These are phyloP conservation scores for Elymus sibiricus DNA, from an alignment of 176 grass and related monocot species.

Conservation along the genomic window DNA sequence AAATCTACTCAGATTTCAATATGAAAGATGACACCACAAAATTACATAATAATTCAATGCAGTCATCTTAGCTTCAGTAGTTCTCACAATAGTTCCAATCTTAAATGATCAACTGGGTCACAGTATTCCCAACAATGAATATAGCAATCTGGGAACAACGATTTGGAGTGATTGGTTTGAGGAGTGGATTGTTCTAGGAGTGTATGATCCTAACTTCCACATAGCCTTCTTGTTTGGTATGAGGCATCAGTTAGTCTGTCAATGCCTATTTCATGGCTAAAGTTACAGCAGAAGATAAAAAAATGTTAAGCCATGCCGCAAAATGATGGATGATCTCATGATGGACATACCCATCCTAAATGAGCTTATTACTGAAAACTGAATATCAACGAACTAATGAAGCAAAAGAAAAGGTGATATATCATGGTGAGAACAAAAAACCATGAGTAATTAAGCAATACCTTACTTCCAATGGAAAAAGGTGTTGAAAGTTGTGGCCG, in stretches of 20 bases:
- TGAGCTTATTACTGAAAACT: constrained; percentile 4
- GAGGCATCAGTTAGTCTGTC: background rate
- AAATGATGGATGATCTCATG: background rate
- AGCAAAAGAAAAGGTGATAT: constrained; percentile 22
- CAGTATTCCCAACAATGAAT: background rate
- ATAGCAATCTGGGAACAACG: background rate
- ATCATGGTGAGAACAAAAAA: constrained; percentile 13
- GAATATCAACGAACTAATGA: background rate
- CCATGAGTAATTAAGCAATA: constrained; percentile 22
- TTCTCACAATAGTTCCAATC: constrained; percentile 1
- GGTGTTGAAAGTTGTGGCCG: constrained; percentile 25
- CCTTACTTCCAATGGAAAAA: constrained; percentile 52
- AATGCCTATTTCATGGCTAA: background rate
- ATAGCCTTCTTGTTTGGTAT: background rate
- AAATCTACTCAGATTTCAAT: constrained; percentile 13
- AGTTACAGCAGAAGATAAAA: background rate
- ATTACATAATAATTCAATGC: constrained; percentile 3
- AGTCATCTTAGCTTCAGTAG: background rate
- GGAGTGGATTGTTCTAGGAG: background rate
- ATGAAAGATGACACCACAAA: background rate
- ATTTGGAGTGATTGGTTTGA: background rate
- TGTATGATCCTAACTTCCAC: background rate
- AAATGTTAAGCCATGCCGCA: background rate
- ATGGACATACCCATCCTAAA: background rate
- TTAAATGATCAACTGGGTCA: constrained; percentile 1